Conservation (phyloP, 1,139 yeast species). For the Saccharomyces pastorianus region DNA sequence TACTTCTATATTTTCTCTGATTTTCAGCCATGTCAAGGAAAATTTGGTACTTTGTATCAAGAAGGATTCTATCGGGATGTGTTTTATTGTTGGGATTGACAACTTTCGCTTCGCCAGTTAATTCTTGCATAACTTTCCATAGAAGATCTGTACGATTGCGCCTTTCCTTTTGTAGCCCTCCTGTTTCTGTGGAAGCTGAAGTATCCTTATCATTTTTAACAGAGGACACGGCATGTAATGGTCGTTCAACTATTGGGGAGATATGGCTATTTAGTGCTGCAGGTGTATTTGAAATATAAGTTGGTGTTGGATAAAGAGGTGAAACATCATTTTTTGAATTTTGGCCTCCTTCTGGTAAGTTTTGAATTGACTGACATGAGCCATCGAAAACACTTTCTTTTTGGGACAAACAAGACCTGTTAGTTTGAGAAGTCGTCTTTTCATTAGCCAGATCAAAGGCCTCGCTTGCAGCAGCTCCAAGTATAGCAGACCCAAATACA, state of each 20-base stretch:
- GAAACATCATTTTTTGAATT: background rate
- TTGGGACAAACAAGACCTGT: background rate
- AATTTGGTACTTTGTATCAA: conserved; percentile 70
- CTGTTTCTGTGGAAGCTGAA: background rate
- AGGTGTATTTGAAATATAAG: background rate
- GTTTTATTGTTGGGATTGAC: conserved; percentile 54
- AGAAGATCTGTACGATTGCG: conserved; percentile 29
- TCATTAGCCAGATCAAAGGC: conserved; percentile 11
- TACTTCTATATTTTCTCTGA: conserved; percentile 65
- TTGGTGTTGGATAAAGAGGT: background rate
- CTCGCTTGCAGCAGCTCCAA: conserved; percentile 76
- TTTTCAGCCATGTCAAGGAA: conserved; percentile 80
- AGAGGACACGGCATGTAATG: background rate
- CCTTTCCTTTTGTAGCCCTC: conserved; percentile 36
- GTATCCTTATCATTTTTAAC: background rate
- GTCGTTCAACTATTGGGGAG: background rate
- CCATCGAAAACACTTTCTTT: background rate
- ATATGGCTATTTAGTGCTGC: background rate
- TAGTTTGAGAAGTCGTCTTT: conserved; percentile 3
- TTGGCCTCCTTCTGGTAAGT: background rate
- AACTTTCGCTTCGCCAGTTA: conserved; percentile 78
- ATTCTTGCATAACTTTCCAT: conserved; percentile 79
- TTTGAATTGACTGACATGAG: background rate
- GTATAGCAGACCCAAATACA: conserved; percentile 86
- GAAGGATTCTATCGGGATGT: conserved; percentile 60